A percentile compares a stretch with the other conserved stretches of the same genome.
Conservation (phyloP, 2,329 filamentous ascomycete genomes). For the Fusarium verticillioides region DNA sequence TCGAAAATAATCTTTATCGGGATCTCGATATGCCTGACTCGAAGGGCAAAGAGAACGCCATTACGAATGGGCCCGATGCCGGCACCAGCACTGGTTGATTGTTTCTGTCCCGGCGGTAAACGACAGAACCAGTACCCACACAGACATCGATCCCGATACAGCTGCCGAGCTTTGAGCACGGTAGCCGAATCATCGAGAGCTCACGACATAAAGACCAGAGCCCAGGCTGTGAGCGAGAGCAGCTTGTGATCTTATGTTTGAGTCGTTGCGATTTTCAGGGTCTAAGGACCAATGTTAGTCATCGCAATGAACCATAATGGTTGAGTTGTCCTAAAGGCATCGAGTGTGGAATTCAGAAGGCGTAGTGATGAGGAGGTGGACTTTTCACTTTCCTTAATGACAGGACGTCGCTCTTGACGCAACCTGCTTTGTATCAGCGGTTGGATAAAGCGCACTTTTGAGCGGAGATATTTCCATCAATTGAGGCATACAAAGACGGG, state of each 20-base stretch:
- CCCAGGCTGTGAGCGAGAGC: slow-evolving; percentile 9
- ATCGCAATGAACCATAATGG: slow-evolving; percentile 5
- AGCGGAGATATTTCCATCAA: slow-evolving; percentile 40
- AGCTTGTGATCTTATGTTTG: slow-evolving; percentile 14
- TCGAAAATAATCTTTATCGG: slow-evolving; percentile 72
- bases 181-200: slow-evolving; percentile 12
- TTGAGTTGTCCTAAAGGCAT: slow-evolving; percentile 13
- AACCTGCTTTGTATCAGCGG: slow-evolving; percentile 22
- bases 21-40: slow-evolving; percentile 53
- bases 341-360: slow-evolving; percentile 23
- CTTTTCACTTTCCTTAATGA: slow-evolving; percentile 34
- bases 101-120: not conserved
- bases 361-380: slow-evolving; percentile 27
- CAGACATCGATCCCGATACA: slow-evolving; percentile 2
- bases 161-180: slow-evolving; percentile 9
- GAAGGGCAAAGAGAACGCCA: slow-evolving; percentile 42
- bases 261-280: slow-evolving; percentile 13
- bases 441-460: slow-evolving; percentile 34
- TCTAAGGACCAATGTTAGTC: slow-evolving; percentile 27
- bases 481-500: slow-evolving; percentile 38
- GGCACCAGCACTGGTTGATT: slow-evolving; percentile 46
- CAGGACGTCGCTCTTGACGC: slow-evolving; percentile 28
- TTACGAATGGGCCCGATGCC: slow-evolving; percentile 18
- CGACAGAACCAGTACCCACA: slow-evolving; percentile 11
- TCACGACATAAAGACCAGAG: slow-evolving; percentile 13